A percentile compares a stretch with the other conserved stretches of the same genome.
Evolutionary conservation across 2,329 filamentous ascomycete species (phyloP).

Genomic region (Phyllosticta paracitricarpa): DNA sequence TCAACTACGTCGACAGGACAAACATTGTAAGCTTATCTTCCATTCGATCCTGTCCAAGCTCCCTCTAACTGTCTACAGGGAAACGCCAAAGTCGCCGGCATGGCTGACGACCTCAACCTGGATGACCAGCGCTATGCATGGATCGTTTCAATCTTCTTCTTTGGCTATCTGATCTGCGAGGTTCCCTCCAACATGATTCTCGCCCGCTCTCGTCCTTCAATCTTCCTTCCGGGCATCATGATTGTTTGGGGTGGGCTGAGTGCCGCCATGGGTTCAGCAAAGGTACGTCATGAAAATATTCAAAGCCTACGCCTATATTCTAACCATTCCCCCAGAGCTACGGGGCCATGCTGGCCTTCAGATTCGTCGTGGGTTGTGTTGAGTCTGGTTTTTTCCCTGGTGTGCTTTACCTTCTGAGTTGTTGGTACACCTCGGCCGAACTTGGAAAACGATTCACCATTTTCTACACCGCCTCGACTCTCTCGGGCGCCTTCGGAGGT

Average conservation of each 20-base stretch:
- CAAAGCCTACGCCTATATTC: too few species aligned
- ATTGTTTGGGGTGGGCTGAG: constrained; percentile 39
- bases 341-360: constrained; percentile 33
- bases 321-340: constrained; percentile 20
- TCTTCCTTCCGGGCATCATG: constrained; percentile 39
- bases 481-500: constrained; percentile 51
- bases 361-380: constrained; percentile 35
- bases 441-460: constrained; percentile 48
- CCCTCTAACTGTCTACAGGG: background rate
- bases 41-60: background rate
- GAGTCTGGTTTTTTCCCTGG: constrained; percentile 20
- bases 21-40: constrained; percentile 42
- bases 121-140: constrained; percentile 23
- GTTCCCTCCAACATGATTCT: constrained; percentile 52
- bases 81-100: constrained; percentile 33
- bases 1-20: constrained; percentile 63
- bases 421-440: constrained; percentile 10
- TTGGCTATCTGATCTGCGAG: constrained; percentile 38
- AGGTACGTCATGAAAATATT: constrained; percentile 11
- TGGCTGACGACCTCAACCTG: constrained; percentile 32
- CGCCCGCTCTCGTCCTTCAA: constrained; percentile 45
- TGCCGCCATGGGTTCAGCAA: constrained; percentile 40
- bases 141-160: constrained; percentile 53
- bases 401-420: constrained; percentile 10
- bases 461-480: constrained; percentile 48